Evolutionary conservation across 1,284 basidiomycete species (phyloP).

Genomic region (Sporisorium graminicola): DNA sequence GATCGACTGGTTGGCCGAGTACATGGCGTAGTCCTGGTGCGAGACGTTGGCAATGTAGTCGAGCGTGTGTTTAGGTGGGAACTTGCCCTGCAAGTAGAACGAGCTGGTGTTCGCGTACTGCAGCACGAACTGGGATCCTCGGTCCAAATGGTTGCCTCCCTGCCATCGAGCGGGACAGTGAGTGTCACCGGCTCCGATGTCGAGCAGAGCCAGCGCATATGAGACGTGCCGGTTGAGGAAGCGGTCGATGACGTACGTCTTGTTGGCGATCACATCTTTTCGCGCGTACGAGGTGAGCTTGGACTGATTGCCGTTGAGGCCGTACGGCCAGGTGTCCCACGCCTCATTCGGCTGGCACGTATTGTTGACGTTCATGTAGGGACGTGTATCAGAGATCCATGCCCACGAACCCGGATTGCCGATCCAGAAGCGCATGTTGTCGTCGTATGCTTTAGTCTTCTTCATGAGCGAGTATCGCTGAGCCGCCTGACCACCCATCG

Average conservation of each 20-base stretch:
- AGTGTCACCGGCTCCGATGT: constrained; percentile 47
- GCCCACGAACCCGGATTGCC: constrained; percentile 61
- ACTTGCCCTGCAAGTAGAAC: constrained; percentile 35
- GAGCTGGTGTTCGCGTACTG: constrained; percentile 46
- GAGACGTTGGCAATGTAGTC: constrained; percentile 49
- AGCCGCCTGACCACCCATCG: constrained; percentile 60
- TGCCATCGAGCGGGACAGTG: constrained; percentile 58
- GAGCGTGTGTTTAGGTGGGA: constrained; percentile 51
- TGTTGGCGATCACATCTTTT: constrained; percentile 38
- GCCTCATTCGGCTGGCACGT: constrained; percentile 33
- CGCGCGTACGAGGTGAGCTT: constrained; percentile 38
- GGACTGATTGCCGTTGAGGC: constrained; percentile 56
- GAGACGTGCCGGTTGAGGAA: constrained; percentile 49
- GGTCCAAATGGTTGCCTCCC: constrained; percentile 62
- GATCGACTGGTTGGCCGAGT: constrained; percentile 44
- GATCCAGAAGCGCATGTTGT: constrained; percentile 61
- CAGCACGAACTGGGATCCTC: constrained; percentile 43
- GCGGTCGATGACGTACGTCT: constrained; percentile 49
- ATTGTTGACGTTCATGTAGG: constrained; percentile 35
- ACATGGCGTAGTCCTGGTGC: constrained; percentile 61
- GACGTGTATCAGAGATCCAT: constrained; percentile 59
- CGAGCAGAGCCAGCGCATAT: constrained; percentile 58
- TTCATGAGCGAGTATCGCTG: constrained; percentile 60
- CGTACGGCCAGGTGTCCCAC: constrained; percentile 65
- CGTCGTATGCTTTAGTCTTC: constrained; percentile 46